Conservation (phyloP, 768 basidiomycete species). For the Mycena sanguinolenta region DNA sequence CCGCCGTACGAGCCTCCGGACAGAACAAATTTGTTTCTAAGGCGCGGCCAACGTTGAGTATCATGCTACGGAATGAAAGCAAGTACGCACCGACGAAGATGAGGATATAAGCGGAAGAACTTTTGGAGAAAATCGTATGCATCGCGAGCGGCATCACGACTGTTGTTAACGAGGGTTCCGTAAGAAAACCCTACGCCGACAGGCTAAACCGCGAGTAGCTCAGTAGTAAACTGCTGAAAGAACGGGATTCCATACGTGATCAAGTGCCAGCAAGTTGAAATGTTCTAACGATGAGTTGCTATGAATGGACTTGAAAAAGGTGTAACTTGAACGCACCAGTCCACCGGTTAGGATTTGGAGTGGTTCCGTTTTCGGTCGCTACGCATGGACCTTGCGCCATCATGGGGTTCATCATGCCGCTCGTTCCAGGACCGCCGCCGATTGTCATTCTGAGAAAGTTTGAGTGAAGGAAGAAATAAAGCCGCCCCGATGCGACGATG, state of each 20-base stretch:
- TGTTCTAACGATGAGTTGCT: slow-evolving; percentile 33
- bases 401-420: slow-evolving; percentile 26
- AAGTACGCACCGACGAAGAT: neutral
- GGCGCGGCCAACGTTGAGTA: no score
- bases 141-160: slow-evolving; percentile 46
- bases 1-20: slow-evolving; percentile 53
- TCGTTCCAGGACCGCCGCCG: slow-evolving; percentile 28
- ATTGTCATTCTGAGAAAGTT: slow-evolving; percentile 17
- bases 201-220: slow-evolving; percentile 36
- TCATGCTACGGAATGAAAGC: no score
- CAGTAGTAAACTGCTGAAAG: no score
- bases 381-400: slow-evolving; percentile 19
- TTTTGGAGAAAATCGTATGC: slow-evolving; percentile 54
- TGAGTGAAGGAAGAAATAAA: neutral
- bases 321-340: slow-evolving; percentile 17
- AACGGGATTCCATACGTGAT: slow-evolving; percentile 36
- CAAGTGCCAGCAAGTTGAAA: slow-evolving; percentile 43
- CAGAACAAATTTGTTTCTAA: slow-evolving; percentile 41
- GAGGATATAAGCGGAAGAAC: slow-evolving; percentile 46
- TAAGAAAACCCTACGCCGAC: slow-evolving; percentile 52
- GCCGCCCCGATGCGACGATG: neutral
- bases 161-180: slow-evolving; percentile 49
- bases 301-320: neutral
- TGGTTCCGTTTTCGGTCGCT: slow-evolving; percentile 3
- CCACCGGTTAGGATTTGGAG: slow-evolving; percentile 28